A percentile compares a stretch with the other conserved stretches of the same genome.
Conservation (phyloP, 1,284 basidiomycete species). For the Papiliotrema flavescens region DNA sequence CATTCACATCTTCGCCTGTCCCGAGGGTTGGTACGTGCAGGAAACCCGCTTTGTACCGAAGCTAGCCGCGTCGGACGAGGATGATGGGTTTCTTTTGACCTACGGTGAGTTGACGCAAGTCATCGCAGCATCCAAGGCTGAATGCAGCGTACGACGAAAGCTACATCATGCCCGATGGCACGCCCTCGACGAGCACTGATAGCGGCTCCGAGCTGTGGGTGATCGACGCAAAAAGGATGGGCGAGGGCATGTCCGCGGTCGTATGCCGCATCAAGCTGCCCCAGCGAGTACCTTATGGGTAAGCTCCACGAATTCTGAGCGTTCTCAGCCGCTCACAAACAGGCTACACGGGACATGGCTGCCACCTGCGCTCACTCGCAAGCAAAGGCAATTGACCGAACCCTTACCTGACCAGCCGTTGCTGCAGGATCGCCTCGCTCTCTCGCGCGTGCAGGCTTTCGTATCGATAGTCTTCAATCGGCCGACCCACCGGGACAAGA, state of each 20-base stretch:
- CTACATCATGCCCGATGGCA: slow-evolving; percentile 43
- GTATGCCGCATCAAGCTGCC: slow-evolving; percentile 51
- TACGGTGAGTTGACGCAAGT: slow-evolving; percentile 40
- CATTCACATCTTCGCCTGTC: slow-evolving; percentile 51
- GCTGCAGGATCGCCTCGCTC: slow-evolving; percentile 29
- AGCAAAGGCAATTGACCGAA: slow-evolving; percentile 17
- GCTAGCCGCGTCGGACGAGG: slow-evolving; percentile 36
- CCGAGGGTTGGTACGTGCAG: slow-evolving; percentile 50
- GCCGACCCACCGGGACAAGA: slow-evolving; percentile 20
- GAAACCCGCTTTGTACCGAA: slow-evolving; percentile 51
- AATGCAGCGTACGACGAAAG: slow-evolving; percentile 50
- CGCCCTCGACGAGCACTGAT: slow-evolving; percentile 36
- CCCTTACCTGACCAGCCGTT: slow-evolving; percentile 22
- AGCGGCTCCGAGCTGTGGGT: slow-evolving; percentile 52
- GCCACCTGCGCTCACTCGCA: slow-evolving; percentile 15
- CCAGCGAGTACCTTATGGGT: slow-evolving; percentile 48
- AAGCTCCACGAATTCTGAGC: too few species aligned
- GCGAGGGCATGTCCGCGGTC: slow-evolving; percentile 42
- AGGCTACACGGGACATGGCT: slow-evolving; percentile 40
- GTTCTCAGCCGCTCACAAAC: neutral
- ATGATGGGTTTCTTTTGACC: slow-evolving; percentile 53
- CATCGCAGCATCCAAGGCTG: neutral
- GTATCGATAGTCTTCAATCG: slow-evolving; percentile 31
- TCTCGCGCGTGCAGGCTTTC: slow-evolving; percentile 31
- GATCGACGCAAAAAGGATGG: slow-evolving; percentile 48